phyloP scores from a whole-genome alignment of 169 alveolate genomes.

The Plasmodium sp. region DNA sequence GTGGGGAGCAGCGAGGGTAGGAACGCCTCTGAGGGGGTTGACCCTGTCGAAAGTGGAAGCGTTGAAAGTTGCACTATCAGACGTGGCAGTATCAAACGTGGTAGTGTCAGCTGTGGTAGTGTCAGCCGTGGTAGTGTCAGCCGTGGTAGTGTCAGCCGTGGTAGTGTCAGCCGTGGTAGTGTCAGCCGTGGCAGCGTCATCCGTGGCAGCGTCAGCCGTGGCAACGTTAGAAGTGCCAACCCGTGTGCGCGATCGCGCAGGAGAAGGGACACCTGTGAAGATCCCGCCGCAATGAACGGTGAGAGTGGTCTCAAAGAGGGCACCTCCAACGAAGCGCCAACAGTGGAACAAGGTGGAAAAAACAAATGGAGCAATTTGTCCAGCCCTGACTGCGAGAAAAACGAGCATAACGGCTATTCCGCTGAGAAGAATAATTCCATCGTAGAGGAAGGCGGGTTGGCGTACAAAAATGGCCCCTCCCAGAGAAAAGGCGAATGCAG shows the following conservation, averaged over 20 bases:
- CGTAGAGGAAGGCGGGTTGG: neutral
- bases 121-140: neutral
- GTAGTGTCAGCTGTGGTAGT: neutral
- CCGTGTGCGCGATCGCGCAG: neutral
- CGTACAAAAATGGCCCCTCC: neutral
- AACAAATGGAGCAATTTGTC: slow-evolving; percentile 6
- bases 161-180: too few relatives aligned
- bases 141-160: neutral
- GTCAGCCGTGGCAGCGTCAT: too few relatives aligned
- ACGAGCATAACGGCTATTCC: neutral
- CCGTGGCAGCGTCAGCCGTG: neutral
- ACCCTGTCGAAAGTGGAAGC: neutral
- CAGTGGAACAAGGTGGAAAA: neutral
- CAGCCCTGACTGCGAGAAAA: neutral
- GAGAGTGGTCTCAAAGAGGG: neutral
- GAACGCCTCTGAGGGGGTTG: neutral
- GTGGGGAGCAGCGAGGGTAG: neutral
- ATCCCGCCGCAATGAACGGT: neutral
- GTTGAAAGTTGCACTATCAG: neutral
- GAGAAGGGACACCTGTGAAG: neutral
- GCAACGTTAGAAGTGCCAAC: neutral
- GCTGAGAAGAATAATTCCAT: neutral
- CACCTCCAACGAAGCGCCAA: neutral
- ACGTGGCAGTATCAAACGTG: neutral
- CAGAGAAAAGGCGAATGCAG: neutral